Base-by-base conservation (phyloP, 225 moss, liverwort and hornwort species). In the Anthoceros angustus region DNA sequence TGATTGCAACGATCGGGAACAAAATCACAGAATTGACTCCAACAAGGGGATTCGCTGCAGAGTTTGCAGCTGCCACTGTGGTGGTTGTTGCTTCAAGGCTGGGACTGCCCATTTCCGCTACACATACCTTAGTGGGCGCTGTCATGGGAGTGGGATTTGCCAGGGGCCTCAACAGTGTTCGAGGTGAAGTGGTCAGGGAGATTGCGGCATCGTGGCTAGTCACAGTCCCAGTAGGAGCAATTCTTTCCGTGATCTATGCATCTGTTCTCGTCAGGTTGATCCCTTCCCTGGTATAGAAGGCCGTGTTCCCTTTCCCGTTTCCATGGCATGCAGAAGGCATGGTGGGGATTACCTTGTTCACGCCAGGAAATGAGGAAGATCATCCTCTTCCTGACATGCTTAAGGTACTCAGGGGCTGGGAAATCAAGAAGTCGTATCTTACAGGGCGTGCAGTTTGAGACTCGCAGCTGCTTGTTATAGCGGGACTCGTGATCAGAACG, bases 61-160 rank as follows among this genome's bases (percentile, higher is more conserved):
- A 93, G 62, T 93, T 93, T 62, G 93, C 93, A 15, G 93, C 93
- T 0, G 93, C 93, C 15, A 80, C 93, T 11, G 93, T 93, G 24
- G 93, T 93, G 6, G 89, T 89, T 5, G 42, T 85, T 32, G 93
- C 93, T 38, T 93, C 93, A 43, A 84, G 93, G 23, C 64, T 93
- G 62, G 93, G 93, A 10, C 79, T 93, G 65, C 93, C 93, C 5
- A 93, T 93, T 68, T 89, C 89, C 41, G 93, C 93, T 21, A 93
- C 93, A 9, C 93, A 93, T 72, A 93, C 93, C 24, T 68, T 93
- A 69, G 93, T 93, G 61, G 93, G 93, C 60, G 93, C 93, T 5
- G 93, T 93, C 15, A 93, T 93, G 93, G 93, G 93, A 5, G 89
- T 93, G 4, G 93, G 93, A n/a, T 89, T 89, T 69, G 93, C 93